These are phyloP conservation scores for Umbelopsis ramanniana DNA, from an alignment of 192 early-diverging fungal species.

Conservation along the genomic window DNA sequence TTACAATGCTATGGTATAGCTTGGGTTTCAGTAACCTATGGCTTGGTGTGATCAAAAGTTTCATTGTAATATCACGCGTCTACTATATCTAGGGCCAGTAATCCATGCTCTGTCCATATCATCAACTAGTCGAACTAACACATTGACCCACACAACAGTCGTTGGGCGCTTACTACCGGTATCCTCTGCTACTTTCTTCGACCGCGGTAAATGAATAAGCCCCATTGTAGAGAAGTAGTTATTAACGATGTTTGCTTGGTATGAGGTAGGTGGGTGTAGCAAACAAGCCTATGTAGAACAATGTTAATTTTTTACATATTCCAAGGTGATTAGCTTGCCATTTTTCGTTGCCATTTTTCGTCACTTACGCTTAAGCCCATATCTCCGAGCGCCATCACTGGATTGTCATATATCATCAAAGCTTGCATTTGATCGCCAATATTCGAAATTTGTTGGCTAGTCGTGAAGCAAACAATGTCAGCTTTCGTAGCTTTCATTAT, in stretches of 20 bases:
- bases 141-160: slow-evolving; percentile 26
- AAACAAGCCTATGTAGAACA: slow-evolving; percentile 15
- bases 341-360: not conserved
- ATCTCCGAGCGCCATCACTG: slow-evolving; percentile 16
- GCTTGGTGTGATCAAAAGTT: not conserved
- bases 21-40: not conserved
- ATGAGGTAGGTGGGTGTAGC: slow-evolving; percentile 28
- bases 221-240: slow-evolving; percentile 32
- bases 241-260: slow-evolving; percentile 21
- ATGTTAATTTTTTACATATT: not conserved
- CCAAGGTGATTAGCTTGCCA: not conserved
- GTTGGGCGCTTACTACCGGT: not conserved
- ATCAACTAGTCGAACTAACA: slow-evolving; percentile 33
- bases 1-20: too few relatives aligned
- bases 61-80: slow-evolving; percentile 22
- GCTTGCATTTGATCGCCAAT: slow-evolving; percentile 29
- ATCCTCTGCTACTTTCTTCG: not conserved
- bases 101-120: slow-evolving; percentile 26
- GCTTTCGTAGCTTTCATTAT: slow-evolving; percentile 8
- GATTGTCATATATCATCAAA: slow-evolving; percentile 32
- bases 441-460: slow-evolving; percentile 23
- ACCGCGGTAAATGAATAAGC: slow-evolving; percentile 17
- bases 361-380: slow-evolving; percentile 13
- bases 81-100: slow-evolving; percentile 27
- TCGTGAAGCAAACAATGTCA: slow-evolving; percentile 29